These are phyloP conservation scores for Reticulascus tulasneorum DNA, from an alignment of 2,329 filamentous ascomycete species.

Conservation along the genomic window DNA sequence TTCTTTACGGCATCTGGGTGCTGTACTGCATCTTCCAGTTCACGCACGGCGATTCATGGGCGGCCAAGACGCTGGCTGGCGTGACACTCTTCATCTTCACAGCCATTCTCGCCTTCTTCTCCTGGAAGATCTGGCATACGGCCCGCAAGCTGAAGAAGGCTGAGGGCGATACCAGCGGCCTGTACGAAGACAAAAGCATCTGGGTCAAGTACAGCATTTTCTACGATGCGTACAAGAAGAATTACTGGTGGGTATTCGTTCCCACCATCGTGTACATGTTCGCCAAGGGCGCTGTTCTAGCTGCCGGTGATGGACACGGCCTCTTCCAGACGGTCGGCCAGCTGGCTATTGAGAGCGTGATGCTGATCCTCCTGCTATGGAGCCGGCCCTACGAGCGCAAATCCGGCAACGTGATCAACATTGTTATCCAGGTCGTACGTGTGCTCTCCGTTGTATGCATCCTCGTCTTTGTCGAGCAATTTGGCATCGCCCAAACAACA, in stretches of 20 bases:
- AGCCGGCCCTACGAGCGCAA: slow-evolving; percentile 80
- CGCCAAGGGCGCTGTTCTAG: slow-evolving; percentile 80
- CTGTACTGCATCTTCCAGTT: slow-evolving; percentile 97
- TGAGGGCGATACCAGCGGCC: slow-evolving; percentile 66
- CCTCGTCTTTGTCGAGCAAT: slow-evolving; percentile 88
- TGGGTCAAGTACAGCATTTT: slow-evolving; percentile 97
- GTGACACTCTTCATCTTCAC: slow-evolving; percentile 81
- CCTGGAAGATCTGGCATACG: slow-evolving; percentile 74
- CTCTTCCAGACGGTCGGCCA: slow-evolving; percentile 76
- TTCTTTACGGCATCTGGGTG: slow-evolving; percentile 93
- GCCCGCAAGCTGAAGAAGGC: slow-evolving; percentile 69
- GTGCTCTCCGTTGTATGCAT: slow-evolving; percentile 87
- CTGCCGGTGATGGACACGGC: slow-evolving; percentile 80
- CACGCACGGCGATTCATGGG: slow-evolving; percentile 90
- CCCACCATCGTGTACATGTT: slow-evolving; percentile 89
- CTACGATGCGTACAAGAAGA: slow-evolving; percentile 91
- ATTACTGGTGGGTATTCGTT: slow-evolving; percentile 96
- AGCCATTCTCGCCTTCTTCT: slow-evolving; percentile 74
- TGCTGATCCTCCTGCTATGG: slow-evolving; percentile 80
- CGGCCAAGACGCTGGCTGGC: slow-evolving; percentile 77
- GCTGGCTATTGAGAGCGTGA: slow-evolving; percentile 73
- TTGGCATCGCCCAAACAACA: slow-evolving; percentile 84
- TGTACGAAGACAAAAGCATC: slow-evolving; percentile 83
- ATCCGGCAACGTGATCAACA: slow-evolving; percentile 90
- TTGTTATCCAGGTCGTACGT: slow-evolving; percentile 82